Evolutionary conservation across 495 filamentous ascomycete genomes (phyloP), one percentile per base, ranked within the genome.

Genomic region (Aspergillus panamensis): DNA sequence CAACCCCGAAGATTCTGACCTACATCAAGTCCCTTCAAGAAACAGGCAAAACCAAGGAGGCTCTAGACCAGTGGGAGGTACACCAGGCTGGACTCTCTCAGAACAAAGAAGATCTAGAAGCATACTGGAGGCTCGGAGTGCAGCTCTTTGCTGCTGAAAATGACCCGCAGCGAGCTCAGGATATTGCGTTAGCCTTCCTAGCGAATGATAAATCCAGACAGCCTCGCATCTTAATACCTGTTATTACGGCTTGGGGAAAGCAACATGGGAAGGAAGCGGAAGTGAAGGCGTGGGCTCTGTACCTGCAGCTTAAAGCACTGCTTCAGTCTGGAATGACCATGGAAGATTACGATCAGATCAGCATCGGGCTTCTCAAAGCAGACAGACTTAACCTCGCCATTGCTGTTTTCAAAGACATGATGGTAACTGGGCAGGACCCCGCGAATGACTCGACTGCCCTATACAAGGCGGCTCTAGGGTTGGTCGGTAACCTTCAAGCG

Each of bases 401-500:
- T 53, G 82, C 85, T 44, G 82, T 85, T 1, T 93, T 93, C 74
- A 88, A 86, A 52, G 89, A 93, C 66, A 90, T 92, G 88, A 91
- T 92, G 87, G 82, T 88, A 42, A 84, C 81, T 0, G 80, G 80
- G 1, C 69, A 79, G 66, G 73, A 73, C 64, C 77, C 62, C 63
- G 65, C 70, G 19, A 68, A 81, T 39, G 78, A 79, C 54, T 82
- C 79, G 10, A 77, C 72, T 3, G 70, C 75, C 13, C 69, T 82
- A 6, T 83, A 82, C 61, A 66, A 70, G 58, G 68, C 70, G 49
- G 71, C 75, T 39, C 54, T 81, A 16, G 73, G 73, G 21, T 50
- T 80, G 16, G 68, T 74, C 32, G 74, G 72, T 10, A 77, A 72
- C 21, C 62, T 82, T 31, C 79, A 84, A 52, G 75, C 77, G 19